phyloP scores from a whole-genome alignment of 192 early-diverging fungal species.

The Helicostylum pulchrum region DNA sequence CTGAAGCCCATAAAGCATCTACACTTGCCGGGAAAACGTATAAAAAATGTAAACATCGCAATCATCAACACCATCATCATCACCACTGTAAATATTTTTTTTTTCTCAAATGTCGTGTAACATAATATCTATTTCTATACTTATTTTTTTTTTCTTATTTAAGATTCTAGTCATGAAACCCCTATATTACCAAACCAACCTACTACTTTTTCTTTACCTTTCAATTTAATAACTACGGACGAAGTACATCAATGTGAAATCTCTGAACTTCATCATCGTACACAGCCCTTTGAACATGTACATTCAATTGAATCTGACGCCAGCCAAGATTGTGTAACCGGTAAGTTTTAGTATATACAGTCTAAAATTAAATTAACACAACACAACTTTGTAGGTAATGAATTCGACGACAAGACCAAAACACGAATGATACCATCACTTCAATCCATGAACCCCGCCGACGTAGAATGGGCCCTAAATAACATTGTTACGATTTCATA shows the following conservation, averaged over 20 bases:
- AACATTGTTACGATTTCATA: slow-evolving; percentile 68
- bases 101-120: too few species aligned
- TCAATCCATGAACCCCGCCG: slow-evolving; percentile 66
- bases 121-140: too few species aligned
- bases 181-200: neutral
- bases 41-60: slow-evolving; percentile 20
- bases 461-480: slow-evolving; percentile 82
- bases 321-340: neutral
- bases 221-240: slow-evolving; percentile 4
- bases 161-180: neutral
- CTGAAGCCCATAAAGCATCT: slow-evolving; percentile 30
- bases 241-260: slow-evolving; percentile 17
- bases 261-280: slow-evolving; percentile 28
- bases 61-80: slow-evolving; percentile 9
- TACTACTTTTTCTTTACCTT: neutral
- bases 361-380: neutral
- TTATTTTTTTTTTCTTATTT: neutral
- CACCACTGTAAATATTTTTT: neutral
- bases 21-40: slow-evolving; percentile 30
- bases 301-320: slow-evolving; percentile 8
- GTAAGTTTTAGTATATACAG: neutral
- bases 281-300: slow-evolving; percentile 11
- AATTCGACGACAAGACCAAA: slow-evolving; percentile 29
- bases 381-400: neutral
- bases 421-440: slow-evolving; percentile 72